Evolutionary conservation across 2,329 filamentous ascomycete genomes (phyloP).

Genomic region (Neonectria punicea): DNA sequence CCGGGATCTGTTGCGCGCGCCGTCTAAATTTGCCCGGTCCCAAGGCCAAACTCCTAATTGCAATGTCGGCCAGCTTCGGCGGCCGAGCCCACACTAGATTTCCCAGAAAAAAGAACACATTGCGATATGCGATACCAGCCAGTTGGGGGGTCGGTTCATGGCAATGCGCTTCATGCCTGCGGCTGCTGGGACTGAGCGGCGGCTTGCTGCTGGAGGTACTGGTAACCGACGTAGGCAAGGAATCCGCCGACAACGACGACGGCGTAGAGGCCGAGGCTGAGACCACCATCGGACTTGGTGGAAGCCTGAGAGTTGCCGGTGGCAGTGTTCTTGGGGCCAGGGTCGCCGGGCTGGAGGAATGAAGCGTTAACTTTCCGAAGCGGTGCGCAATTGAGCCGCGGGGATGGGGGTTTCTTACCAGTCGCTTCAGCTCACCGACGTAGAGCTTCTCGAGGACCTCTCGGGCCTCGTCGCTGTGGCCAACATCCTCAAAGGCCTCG

Average conservation of each 20-base stretch:
- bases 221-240: conserved; percentile 83
- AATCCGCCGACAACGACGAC: conserved; percentile 81
- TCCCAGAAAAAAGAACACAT: conserved; percentile 27
- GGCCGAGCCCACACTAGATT: conserved; percentile 31
- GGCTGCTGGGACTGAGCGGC: conserved; percentile 34
- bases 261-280: conserved; percentile 85
- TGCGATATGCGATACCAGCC: conserved; percentile 23
- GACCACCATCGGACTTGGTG: conserved; percentile 61
- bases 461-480: conserved; percentile 97
- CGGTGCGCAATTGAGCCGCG: conserved; percentile 7
- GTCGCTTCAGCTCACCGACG: conserved; percentile 82
- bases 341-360: conserved; percentile 75
- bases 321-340: conserved; percentile 67
- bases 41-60: conserved; percentile 41
- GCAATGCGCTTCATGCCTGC: conserved; percentile 41
- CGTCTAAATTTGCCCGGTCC: conserved; percentile 37
- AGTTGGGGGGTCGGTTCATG: conserved; percentile 4
- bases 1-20: conserved; percentile 29
- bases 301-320: conserved; percentile 59
- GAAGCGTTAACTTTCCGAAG: conserved; percentile 37
- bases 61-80: conserved; percentile 23
- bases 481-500: conserved; percentile 98
- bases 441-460: conserved; percentile 86
- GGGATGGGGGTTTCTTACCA: conserved; percentile 63
- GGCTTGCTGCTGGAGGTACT: conserved; percentile 77